Conservation (phyloP, 306 rosid species). For the Crotalaria pallida region DNA sequence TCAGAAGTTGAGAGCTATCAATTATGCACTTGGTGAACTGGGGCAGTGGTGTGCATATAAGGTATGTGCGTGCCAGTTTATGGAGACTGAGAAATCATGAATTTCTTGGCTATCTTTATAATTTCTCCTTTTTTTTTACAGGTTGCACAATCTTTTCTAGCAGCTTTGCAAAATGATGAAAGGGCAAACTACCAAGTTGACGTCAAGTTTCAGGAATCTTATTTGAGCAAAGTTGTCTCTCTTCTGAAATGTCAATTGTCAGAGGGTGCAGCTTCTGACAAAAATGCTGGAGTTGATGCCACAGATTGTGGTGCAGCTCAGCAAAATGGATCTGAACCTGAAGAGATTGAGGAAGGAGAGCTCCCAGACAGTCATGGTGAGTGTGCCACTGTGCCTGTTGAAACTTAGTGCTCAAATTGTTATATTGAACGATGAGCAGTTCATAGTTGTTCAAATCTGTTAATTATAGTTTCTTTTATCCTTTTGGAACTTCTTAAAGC, state of each 20-base stretch:
- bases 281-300: slow-evolving; percentile 42
- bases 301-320: slow-evolving; percentile 27
- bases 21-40: slow-evolving; percentile 96
- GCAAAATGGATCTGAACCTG: slow-evolving; percentile 34
- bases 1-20: slow-evolving; percentile 94
- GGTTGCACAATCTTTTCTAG: slow-evolving; percentile 92
- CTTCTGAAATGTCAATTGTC: slow-evolving; percentile 85
- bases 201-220: slow-evolving; percentile 96
- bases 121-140: slow-evolving; percentile 29
- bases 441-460: background rate
- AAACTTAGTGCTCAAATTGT: slow-evolving; percentile 16
- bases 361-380: slow-evolving; percentile 95
- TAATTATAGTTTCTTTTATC: background rate
- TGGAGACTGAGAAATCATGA: slow-evolving; percentile 1
- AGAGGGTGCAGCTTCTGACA: slow-evolving; percentile 85
- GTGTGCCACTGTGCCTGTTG: slow-evolving; percentile 36
- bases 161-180: slow-evolving; percentile 97
- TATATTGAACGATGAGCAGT: background rate
- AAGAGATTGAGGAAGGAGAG: slow-evolving; percentile 95
- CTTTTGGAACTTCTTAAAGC: background rate
- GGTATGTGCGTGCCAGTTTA: slow-evolving; percentile 36
- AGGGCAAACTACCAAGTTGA: slow-evolving; percentile 97
- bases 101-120: slow-evolving; percentile 14
- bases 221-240: slow-evolving; percentile 69
- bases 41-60: slow-evolving; percentile 99